Base-by-base conservation (phyloP, 208 protist species). In the Trypanosoma cruzi region DNA sequence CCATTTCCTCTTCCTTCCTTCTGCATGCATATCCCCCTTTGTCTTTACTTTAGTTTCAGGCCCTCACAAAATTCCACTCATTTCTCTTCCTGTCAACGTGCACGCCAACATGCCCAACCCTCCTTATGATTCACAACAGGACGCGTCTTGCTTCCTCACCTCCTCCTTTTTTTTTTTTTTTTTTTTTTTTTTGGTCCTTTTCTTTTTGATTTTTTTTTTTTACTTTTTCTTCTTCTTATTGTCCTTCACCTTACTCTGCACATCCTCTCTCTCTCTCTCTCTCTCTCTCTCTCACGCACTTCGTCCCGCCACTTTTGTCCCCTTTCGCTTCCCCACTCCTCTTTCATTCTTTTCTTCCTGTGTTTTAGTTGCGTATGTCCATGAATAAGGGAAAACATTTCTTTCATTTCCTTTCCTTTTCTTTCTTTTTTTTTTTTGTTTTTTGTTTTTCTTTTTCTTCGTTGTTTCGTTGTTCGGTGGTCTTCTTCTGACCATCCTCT, bases 151-250 rank as follows among this genome's bases (percentile, higher is more conserved):
- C 40, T 16, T 14, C 40, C 40, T 44, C 40, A 44, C 40, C n/a
- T n/a, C n/a, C n/a, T n/a, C n/a, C 18, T 16, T 44, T 14, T 44
- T 44, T 44, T 16, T 16, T 14, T 14, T 67, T 58, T 44, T 73
- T 71, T 48, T 73, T 61, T 52, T 64, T 65, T 22, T 53, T 63
- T n/a, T n/a, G n/a, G n/a, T n/a, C n/a, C n/a, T n/a, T n/a, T n/a
- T n/a, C n/a, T n/a, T n/a, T n/a, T n/a, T n/a, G n/a, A n/a, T n/a
- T n/a, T n/a, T 44, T 16, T 44, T 14, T 44, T 44, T 44, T 16
- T 16, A 7, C 40, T 67, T 58, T 44, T 73, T 71, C 50, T 73
- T 61, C 55, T 64, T 65, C 26, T 53, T 63, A n/a, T n/a, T n/a
- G n/a, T n/a, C n/a, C n/a, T n/a, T n/a, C n/a, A n/a, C n/a, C n/a